Base-by-base conservation (phyloP, 441 rosid genomes). In the Brassica balearica region DNA sequence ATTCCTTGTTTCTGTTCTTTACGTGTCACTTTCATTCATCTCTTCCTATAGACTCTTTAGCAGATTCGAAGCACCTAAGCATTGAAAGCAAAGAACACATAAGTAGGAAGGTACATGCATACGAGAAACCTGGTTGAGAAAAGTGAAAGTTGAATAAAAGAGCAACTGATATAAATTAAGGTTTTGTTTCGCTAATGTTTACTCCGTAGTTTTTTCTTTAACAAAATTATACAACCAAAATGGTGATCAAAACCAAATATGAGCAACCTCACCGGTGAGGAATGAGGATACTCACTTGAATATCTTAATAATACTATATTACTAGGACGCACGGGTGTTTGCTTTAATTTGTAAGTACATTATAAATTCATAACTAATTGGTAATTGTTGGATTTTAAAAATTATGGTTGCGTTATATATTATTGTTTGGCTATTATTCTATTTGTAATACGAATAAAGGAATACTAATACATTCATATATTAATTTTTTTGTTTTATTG, bases 31-130 rank as follows among this genome's bases (percentile, higher is more conserved):
- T 59, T 92, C 97, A 2, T 76, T 95, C 29, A 29, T 90, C 61
- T 95, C 98, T 29, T 90, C 98, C 1, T 92, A 90, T 80, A 86
- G 87, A 25, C 88, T 92, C 27, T 95, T 92, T 83, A 91, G 85
- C 85, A 89, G 80, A 76, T 92, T 68, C 27, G 87, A 87, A 62
- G 87, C 89, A 2, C 94, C 94, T 10, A 77, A 80, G 20, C 41
- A 65, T 25, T 70, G 64, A 75, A 65, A 11, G 6, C 4, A 4
- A n/a, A 60, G 23, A 4, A 78, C 11, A 59, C 59, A 17, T 59
- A 11, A 19, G 29, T 8, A 23, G 19, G 17, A 36, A 32, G 6
- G 17, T 4, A 51, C 14, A 38, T n/a, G 17, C 12, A 53, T 53
- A 77, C 15, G 67, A 41, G 60, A 43, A 25, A 20, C 74, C 0